Evolutionary conservation across 805 yeast genomes (phyloP), one percentile per base, ranked within the genome.

Genomic region (Wickerhamiella alocasiicola): DNA sequence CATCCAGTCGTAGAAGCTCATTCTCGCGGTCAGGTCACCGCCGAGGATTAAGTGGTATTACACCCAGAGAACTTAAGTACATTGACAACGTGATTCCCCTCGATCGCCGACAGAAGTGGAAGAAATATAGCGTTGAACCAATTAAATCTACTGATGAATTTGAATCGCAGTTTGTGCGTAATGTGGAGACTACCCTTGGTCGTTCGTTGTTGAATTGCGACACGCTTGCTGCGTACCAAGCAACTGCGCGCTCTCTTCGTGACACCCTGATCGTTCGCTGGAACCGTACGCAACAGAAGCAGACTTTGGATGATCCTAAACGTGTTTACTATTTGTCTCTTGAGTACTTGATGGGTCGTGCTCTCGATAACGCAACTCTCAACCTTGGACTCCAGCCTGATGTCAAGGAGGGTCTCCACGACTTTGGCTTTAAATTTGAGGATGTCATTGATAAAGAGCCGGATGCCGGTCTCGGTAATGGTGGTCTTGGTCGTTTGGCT

Each of bases 401-500:
- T 39, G 73, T 84, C 33, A 51, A 57, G 12, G 64, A 63, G 3
- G 73, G 81, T 2, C 67, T 76, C 40, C 68, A 67, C 40, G 84
- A 82, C 41, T 70, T 87, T 51, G 96, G 96, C 9, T 85, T 85
- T 70, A 75, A 77, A 46, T 63, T 85, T 48, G 96, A 87, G 62
- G 95, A 85, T 53, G 69, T 85, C 21, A 65, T 87, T 50, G 76
- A 76, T 38, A 76, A 81, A 54, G 96, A 85, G 62, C 91, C 93
- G 0, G 96, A 85, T 61, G 95, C 95, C 9, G 95, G 85, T 19
- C 70, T 85, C 42, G 96, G 96, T 54, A 87, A 87, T 55, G 96
- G 96, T 56, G 96, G 96, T 48, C 66, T 85, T 43, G 96, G 96
- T 47, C 74, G 96, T 57, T 68, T 85, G 55, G 95, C 95, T 17